Conservation (phyloP, 495 filamentous ascomycete species). For the Xylaria longipes region DNA sequence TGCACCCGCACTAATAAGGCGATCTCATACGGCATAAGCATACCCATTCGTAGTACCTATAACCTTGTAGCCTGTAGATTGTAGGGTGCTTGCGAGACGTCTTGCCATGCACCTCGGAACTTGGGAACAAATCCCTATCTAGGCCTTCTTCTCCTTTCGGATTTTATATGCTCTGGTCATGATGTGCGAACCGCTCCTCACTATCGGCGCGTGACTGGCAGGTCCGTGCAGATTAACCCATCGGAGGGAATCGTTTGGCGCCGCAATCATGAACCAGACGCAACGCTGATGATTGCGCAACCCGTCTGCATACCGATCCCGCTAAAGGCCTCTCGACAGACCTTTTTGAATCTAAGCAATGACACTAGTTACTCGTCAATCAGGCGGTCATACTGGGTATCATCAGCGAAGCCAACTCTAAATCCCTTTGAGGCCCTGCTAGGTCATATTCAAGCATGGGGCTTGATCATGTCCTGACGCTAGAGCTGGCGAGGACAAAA, state of each 20-base stretch:
- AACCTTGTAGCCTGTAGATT: conserved; percentile 13
- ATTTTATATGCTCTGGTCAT: conserved; percentile 6
- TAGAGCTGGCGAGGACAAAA: not conserved
- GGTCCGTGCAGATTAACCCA: conserved; percentile 14
- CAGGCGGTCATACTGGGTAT: conserved; percentile 5
- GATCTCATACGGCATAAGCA: conserved; percentile 11
- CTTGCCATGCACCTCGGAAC: conserved; percentile 20
- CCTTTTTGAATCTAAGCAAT: not conserved
- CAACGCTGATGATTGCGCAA: conserved; percentile 14
- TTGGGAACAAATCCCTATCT: conserved; percentile 18
- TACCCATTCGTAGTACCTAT: conserved; percentile 10
- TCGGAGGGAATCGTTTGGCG: conserved; percentile 10
- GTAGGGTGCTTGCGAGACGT: conserved; percentile 3
- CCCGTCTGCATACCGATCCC: conserved; percentile 9
- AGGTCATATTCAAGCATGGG: conserved; percentile 18
- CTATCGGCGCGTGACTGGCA: conserved; percentile 4
- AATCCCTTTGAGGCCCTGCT: not conserved
- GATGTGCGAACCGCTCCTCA: conserved; percentile 15
- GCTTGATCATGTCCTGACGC: not conserved
- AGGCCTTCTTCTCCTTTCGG: conserved; percentile 14
- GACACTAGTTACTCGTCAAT: not conserved
- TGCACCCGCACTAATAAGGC: conserved; percentile 14
- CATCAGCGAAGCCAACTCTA: conserved; percentile 10
- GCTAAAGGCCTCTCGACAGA: not conserved
- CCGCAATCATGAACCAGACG: conserved; percentile 21